Evolutionary conservation across 441 rosid genomes (phyloP), one percentile per base, ranked within the genome.

Genomic region (Pelargonium fulgidum): DNA sequence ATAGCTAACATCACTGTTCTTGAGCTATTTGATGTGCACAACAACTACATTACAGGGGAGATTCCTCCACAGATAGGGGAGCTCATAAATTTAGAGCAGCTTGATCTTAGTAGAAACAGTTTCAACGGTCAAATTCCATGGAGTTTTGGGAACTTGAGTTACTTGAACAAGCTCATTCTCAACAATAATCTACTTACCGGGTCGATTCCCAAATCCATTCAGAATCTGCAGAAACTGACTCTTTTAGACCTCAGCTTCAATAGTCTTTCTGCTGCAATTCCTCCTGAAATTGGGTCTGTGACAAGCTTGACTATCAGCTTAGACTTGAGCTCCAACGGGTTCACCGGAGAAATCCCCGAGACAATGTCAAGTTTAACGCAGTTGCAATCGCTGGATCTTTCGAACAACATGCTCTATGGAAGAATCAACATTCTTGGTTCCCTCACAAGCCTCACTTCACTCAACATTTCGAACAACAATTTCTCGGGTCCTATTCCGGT

Each of bases 31-130:
- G 97, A 93, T 81, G 83, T 86, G 66, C 97, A 89, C 80, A 88
- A 87, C 70, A 93, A 93, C 81, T 77, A 89, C 83, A 75, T 90
- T 13, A 81, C 87, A 0, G 98, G 97, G 20, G 87, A 79, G 67
- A 87, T 93, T 59, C 97, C 98, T 13, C 58, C 81, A 68, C 86
- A 86, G 76, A 71, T 93, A 5, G 97, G 96, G 70, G 87, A 86
- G 81, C 90, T 90, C 22, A 96, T 93, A 74, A 93, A 93, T 71
- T 80, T 93, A 45, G 98, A 93, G 91, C 94, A 86, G 83, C 92
- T 93, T 78, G 97, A 93, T 79, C 82, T 93, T 19, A 90, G 98
- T 76, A 82, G 91, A 73, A 93, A 93, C 82, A 87, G 90, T 80
- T 86, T 93, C 74, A 83, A 79, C 0, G 90, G 92, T 4, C 82